Conservation (phyloP, 2,329 filamentous ascomycete species). For the Claviceps africana region DNA sequence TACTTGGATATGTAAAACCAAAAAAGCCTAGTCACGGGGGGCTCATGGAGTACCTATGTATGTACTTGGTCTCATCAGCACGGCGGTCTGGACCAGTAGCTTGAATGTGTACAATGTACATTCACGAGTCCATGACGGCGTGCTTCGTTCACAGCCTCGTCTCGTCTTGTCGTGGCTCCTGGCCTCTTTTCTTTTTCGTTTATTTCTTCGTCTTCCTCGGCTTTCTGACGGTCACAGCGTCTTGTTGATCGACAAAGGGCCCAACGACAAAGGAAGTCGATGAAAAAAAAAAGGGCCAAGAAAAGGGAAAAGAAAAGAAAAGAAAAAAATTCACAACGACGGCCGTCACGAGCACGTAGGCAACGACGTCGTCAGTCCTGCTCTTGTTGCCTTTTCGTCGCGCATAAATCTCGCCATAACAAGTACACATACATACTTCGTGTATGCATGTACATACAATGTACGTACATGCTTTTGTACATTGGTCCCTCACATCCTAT, state of each 20-base stretch:
- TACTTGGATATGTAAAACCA: neutral
- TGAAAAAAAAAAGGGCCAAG: neutral
- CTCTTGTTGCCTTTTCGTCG: neutral
- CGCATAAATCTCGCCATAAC: neutral
- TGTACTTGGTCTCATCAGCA: no score
- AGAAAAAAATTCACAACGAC: neutral
- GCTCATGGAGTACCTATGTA: no score
- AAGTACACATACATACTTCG: no score
- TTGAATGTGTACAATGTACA: no score
- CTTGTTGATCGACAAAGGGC: neutral
- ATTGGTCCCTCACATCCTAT: neutral
- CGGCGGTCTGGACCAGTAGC: no score
- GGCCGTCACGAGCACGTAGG: neutral
- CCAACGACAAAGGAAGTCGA: neutral
- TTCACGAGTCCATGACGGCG: no score
- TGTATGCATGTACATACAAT: no score
- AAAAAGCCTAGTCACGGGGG: no score
- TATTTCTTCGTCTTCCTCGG: no score
- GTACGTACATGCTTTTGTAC: no score
- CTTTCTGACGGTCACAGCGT: neutral
- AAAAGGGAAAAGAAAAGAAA: neutral
- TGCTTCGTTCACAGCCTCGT: no score
- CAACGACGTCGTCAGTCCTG: neutral
- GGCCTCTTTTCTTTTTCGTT: no score
- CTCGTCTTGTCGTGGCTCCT: neutral